Conservation (phyloP, 768 basidiomycete genomes). For the Trametes cinnabarina region DNA sequence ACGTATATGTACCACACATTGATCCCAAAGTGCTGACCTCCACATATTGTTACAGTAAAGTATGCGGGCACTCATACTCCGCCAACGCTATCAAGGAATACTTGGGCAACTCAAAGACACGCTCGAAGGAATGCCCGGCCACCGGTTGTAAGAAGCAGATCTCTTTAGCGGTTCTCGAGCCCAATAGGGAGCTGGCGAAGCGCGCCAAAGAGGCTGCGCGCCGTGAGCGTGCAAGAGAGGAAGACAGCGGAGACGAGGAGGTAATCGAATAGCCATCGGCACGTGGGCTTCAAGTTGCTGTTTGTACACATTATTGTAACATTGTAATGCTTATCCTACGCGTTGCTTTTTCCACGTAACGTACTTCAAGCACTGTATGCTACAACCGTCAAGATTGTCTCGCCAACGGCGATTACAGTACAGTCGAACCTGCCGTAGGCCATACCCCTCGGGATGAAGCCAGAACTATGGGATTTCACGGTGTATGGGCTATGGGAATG, state of each 20-base stretch:
- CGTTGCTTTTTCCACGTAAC: too few species aligned
- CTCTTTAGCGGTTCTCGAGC: slow-evolving; percentile 46
- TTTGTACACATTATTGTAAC: slow-evolving; percentile 3
- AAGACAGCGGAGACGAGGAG: slow-evolving; percentile 41
- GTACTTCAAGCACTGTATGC: too few species aligned
- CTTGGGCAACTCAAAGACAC: slow-evolving; percentile 40
- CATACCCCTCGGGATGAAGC: too few species aligned
- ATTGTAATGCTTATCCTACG: slow-evolving; percentile 2
- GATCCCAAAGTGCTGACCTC: too few species aligned
- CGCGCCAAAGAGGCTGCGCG: slow-evolving; percentile 60
- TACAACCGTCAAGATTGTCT: too few species aligned
- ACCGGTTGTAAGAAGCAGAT: slow-evolving; percentile 68
- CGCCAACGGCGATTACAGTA: too few species aligned
- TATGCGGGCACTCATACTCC: slow-evolving; percentile 86
- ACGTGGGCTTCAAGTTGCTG: not conserved
- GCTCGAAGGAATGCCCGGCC: slow-evolving; percentile 56
- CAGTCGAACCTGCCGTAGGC: too few species aligned
- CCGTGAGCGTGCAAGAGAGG: slow-evolving; percentile 39
- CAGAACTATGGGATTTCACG: too few species aligned
- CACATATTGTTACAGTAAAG: slow-evolving; percentile 41
- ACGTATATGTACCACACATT: slow-evolving; percentile 30
- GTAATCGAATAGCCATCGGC: slow-evolving; percentile 47
- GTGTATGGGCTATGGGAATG: too few species aligned
- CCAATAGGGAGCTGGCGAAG: slow-evolving; percentile 59
- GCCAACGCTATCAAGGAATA: slow-evolving; percentile 64